Percentiles rank a stretch among this genome's conserved stretches.
phyloP scores from a whole-genome alignment of 495 filamentous ascomycete species.

The Ascobolus immersus region DNA sequence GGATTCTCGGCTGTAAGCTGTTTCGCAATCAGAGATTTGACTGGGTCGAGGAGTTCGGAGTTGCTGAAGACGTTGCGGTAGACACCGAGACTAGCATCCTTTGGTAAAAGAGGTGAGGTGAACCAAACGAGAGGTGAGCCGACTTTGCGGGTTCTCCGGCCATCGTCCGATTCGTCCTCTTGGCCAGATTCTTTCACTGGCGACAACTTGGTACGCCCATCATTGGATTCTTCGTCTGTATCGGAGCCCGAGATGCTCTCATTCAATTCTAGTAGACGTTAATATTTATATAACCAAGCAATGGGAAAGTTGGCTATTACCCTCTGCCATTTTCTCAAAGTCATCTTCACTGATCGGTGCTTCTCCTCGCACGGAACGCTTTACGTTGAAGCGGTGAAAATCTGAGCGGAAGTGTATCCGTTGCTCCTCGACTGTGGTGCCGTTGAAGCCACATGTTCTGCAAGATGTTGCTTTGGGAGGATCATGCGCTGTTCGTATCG shows the following conservation, averaged over 20 bases:
- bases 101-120: conserved; percentile 41
- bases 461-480: conserved; percentile 54
- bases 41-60: conserved; percentile 34
- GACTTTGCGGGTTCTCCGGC: conserved; percentile 35
- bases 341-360: conserved; percentile 45
- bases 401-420: conserved; percentile 72
- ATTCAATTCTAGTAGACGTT: conserved; percentile 24
- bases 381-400: conserved; percentile 79
- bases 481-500: too few relatives aligned
- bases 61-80: conserved; percentile 62
- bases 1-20: conserved; percentile 51
- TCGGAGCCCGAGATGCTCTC: conserved; percentile 16
- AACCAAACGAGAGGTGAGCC: conserved; percentile 79
- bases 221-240: conserved; percentile 29
- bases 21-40: conserved; percentile 38
- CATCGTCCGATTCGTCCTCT: conserved; percentile 19
- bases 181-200: conserved; percentile 7
- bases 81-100: conserved; percentile 55
- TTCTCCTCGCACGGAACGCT: conserved; percentile 52
- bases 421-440: conserved; percentile 52
- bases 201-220: conserved; percentile 4
- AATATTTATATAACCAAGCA: conserved; percentile 52
- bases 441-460: conserved; percentile 48
- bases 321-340: conserved; percentile 57
- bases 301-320: conserved; percentile 13